Base-by-base conservation (phyloP, 371 early-diverging fungal genomes). In the Antonospora locustae region DNA sequence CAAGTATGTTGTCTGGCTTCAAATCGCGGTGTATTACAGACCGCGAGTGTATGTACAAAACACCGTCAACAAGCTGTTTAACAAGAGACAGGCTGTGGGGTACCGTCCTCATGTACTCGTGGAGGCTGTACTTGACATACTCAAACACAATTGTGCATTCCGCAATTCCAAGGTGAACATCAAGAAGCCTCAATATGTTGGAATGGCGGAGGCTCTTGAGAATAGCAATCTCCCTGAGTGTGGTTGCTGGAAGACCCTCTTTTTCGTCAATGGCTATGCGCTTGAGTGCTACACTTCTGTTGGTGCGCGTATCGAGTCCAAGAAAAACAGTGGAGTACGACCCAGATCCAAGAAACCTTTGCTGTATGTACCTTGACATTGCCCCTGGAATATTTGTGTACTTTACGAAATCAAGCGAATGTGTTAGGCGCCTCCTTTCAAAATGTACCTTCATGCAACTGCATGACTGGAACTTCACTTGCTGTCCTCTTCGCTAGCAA, bases 171-270 rank as follows among this genome's bases (percentile, higher is more conserved):
- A n/a, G n/a, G n/a, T n/a, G n/a, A n/a, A 27, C 19, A 57, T 16
- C 27, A 37, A 5, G 28, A 51, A 70, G 81, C 81, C 78, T 76
- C 30, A 96, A 83, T 64, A 99, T 87, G 72, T 96, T 95, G 43
- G 79, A 80, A 73, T 97, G 93, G 47, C 83, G 80, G 14, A 95
- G 75, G 58, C 82, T 84, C 70, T 88, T 90, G 49, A 99, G 75
- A 22, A 97, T 77, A 29, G 90, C 84, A 62, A 99, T 96, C 74
- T 99, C 99, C 56, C 98, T 79, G 62, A 97, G 82, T 4, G 94
- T 88, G 4, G 71, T 74, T 32, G 66, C 63, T 1, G 76, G 75
- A 61, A 72, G 69, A 17, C 74, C 76, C 39, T 76, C 75, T 17
- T 58, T 61, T 37, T 69, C 67, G 45, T 68, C 62, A 30, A 72